A percentile compares a stretch with the other conserved stretches of the same genome.
Conservation (phyloP, 257 asterid genomes). For the Solanum arcanum region DNA sequence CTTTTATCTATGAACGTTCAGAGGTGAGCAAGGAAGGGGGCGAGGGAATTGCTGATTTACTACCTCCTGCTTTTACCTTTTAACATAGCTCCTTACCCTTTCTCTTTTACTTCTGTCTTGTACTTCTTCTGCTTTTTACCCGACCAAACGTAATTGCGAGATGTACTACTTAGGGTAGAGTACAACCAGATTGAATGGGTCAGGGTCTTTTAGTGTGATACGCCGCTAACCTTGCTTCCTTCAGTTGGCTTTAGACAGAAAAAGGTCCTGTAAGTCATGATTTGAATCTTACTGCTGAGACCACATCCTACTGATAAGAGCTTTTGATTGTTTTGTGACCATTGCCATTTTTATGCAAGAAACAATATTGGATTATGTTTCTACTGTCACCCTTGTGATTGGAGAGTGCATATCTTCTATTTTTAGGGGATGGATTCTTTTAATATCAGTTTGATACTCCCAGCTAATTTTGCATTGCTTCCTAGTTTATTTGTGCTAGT, state of each 20-base stretch:
- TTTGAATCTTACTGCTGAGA: background rate
- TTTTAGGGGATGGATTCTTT: background rate
- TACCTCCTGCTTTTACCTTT: background rate
- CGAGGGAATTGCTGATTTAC: background rate
- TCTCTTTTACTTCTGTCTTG: background rate
- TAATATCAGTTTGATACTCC: background rate
- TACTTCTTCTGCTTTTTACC: background rate
- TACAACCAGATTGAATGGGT: background rate
- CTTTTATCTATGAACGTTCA: background rate
- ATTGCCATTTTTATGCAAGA: background rate
- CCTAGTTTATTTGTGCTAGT: background rate
- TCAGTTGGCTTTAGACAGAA: background rate
- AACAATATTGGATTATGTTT: background rate
- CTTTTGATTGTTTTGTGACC: background rate
- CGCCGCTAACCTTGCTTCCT: background rate
- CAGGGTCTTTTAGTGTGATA: background rate
- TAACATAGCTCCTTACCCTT: background rate
- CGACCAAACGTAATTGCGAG: background rate
- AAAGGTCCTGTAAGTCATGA: background rate
- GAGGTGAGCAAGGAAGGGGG: background rate
- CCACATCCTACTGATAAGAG: background rate
- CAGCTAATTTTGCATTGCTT: background rate
- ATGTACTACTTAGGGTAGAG: background rate
- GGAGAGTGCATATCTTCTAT: background rate
- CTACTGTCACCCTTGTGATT: background rate